Base-by-base conservation (phyloP, 441 rosid genomes). In the Eutrema salsugineum region DNA sequence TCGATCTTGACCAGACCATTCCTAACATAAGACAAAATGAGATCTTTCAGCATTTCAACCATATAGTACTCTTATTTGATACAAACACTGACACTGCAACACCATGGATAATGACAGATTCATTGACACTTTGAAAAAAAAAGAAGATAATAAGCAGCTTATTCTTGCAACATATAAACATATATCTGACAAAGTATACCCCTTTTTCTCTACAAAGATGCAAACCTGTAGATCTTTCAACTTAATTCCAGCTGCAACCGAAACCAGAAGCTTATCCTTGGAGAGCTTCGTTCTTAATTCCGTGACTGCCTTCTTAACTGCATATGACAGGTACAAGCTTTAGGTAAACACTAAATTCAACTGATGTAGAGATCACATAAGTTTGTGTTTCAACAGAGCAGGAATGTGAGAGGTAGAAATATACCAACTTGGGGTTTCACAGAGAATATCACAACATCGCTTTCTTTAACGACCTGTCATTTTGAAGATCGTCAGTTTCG, bases 341-440 rank as follows among this genome's bases (percentile, higher is more conserved):
- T n/a, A 56, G 7, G 22, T 44, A n/a, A 38, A 63, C 39, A 32
- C 11, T 27, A 56, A 3, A 39, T 33, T 50, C 5, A 1, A 40
- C 0, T 0, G 42, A 36, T 17, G 28, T 48, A 4, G 27, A 46
- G 27, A 27, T 40, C 32, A 50, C 7, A 40, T 3, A 32, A 1
- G 6, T 40, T 22, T 7, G n/a, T 11, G 71, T 19, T 28, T 53
- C 51, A 43, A 39, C 16, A 73, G 22, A 65, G 19, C 46, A 47
- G 11, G 9, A 28, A 44, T 11, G 40, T n/a, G 38, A 74, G 71
- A 20, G 8, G 40, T 22, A 35, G 24, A 15, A 27, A 51, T n/a
- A 64, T 85, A 94, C 97, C 93, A 46, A 88, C 92, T 87, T 90
- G 97, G 38, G 99, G 97, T 76, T 91, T 94, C 57, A 94, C 91